phyloP scores from a whole-genome alignment of 1,139 yeast species.

The Pichia sp. region DNA sequence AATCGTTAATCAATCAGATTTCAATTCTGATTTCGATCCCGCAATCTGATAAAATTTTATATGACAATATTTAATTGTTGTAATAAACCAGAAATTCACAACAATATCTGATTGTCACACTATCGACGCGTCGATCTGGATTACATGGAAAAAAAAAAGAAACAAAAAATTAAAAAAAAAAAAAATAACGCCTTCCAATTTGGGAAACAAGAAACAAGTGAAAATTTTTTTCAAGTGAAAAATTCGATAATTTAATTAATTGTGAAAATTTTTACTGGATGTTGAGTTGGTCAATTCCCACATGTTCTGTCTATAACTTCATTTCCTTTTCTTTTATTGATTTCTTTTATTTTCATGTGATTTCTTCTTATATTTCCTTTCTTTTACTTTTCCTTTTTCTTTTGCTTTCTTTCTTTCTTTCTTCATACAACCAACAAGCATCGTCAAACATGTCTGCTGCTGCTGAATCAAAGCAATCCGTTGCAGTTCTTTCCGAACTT shows the following conservation, averaged over 20 bases:
- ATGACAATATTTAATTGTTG: too few species aligned
- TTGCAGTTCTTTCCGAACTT: constrained; percentile 87
- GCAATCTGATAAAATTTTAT: too few species aligned
- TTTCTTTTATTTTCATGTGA: neutral
- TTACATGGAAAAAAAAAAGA: neutral
- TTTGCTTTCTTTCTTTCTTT: neutral
- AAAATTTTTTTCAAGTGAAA: too few species aligned
- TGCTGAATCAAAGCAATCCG: constrained; percentile 57
- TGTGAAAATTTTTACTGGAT: too few species aligned
- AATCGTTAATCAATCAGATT: too few species aligned
- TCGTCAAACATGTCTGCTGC: constrained; percentile 47
- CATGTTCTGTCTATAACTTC: constrained; percentile 1
- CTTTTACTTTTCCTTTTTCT: neutral
- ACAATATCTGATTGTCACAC: too few species aligned
- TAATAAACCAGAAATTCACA: too few species aligned
- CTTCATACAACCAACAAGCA: constrained; percentile 1
- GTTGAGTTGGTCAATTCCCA: neutral
- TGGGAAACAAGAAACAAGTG: too few species aligned
- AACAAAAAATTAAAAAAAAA: too few species aligned
- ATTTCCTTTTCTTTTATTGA: constrained; percentile 5
- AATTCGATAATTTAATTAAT: too few species aligned
- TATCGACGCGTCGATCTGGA: neutral
- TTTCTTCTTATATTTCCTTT: neutral
- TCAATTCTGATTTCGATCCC: too few species aligned
- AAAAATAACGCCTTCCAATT: too few species aligned